Conservation (phyloP, 2,329 filamentous ascomycete genomes). For the Fusarium praegraminearum region DNA sequence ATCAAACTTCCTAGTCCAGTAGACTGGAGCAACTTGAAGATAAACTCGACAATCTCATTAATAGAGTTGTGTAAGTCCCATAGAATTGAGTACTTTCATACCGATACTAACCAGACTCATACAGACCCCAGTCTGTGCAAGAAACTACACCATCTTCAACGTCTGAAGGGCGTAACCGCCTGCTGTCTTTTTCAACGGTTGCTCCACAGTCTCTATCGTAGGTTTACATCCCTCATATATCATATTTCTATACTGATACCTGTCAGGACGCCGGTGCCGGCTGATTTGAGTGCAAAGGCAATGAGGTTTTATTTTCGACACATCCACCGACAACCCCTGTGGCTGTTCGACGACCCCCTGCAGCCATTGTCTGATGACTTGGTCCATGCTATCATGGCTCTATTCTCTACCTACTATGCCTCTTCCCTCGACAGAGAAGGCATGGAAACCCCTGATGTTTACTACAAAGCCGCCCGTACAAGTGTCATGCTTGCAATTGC, state of each 20-base stretch:
- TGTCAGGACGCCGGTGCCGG: not conserved
- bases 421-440: fast-evolving
- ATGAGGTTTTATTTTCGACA: constrained; percentile 26
- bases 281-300: not conserved
- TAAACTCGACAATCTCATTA: constrained; percentile 31
- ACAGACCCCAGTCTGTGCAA: constrained; percentile 4
- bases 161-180: not conserved
- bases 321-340: constrained; percentile 31
- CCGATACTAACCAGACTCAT: not conserved
- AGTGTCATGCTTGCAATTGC: constrained; percentile 25
- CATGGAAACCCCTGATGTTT: constrained; percentile 6
- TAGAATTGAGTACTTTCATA: fast-evolving
- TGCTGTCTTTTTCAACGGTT: not conserved
- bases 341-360: constrained; percentile 9
- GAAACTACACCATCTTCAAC: constrained; percentile 6
- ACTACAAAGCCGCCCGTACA: constrained; percentile 6
- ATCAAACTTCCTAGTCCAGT: constrained; percentile 9
- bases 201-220: not conserved
- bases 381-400: constrained; percentile 6
- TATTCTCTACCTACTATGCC: not conserved
- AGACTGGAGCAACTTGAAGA: constrained; percentile 31
- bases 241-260: fast-evolving
- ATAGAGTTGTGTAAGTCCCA: constrained; percentile 7
- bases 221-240: fast-evolving
- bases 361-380: constrained; percentile 10